These are phyloP conservation scores for Zymoseptoria ardabiliae DNA, from an alignment of 2,329 filamentous ascomycete genomes.

Conservation along the genomic window DNA sequence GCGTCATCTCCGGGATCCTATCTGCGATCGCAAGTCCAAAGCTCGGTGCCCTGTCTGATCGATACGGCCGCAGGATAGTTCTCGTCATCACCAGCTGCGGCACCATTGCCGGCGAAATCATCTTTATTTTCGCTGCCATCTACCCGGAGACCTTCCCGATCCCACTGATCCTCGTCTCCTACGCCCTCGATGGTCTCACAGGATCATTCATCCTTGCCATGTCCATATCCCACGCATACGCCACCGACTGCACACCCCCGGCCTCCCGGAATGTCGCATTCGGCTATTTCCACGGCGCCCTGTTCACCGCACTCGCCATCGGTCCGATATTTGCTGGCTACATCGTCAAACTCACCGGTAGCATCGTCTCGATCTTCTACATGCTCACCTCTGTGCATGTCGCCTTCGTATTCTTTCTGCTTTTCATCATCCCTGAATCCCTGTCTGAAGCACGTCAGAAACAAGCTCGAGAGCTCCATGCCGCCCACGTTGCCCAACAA, in stretches of 20 bases:
- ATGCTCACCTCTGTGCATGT: slow-evolving; percentile 64
- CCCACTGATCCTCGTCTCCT: slow-evolving; percentile 69
- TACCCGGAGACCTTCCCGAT: slow-evolving; percentile 68
- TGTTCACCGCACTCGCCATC: slow-evolving; percentile 82
- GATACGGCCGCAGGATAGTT: slow-evolving; percentile 70
- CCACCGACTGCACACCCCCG: slow-evolving; percentile 78
- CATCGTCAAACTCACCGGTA: slow-evolving; percentile 68
- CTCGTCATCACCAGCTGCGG: slow-evolving; percentile 68
- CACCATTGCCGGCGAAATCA: slow-evolving; percentile 64
- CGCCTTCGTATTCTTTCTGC: slow-evolving; percentile 65
- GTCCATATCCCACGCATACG: slow-evolving; percentile 76
- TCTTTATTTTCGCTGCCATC: slow-evolving; percentile 70
- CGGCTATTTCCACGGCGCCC: slow-evolving; percentile 79
- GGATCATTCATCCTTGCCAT: slow-evolving; percentile 84
- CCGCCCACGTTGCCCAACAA: slow-evolving; percentile 29
- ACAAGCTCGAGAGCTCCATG: slow-evolving; percentile 62
- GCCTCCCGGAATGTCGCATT: slow-evolving; percentile 74
- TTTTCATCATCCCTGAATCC: slow-evolving; percentile 74
- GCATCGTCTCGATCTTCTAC: slow-evolving; percentile 77
- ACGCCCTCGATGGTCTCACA: slow-evolving; percentile 70
- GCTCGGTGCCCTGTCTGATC: slow-evolving; percentile 77
- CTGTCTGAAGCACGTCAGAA: slow-evolving; percentile 65
- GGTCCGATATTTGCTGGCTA: slow-evolving; percentile 77
- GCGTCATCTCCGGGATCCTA: slow-evolving; percentile 65
- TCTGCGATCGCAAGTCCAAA: slow-evolving; percentile 77